phyloP scores from a whole-genome alignment of 1,284 basidiomycete species.

The Agaricales sp. region DNA sequence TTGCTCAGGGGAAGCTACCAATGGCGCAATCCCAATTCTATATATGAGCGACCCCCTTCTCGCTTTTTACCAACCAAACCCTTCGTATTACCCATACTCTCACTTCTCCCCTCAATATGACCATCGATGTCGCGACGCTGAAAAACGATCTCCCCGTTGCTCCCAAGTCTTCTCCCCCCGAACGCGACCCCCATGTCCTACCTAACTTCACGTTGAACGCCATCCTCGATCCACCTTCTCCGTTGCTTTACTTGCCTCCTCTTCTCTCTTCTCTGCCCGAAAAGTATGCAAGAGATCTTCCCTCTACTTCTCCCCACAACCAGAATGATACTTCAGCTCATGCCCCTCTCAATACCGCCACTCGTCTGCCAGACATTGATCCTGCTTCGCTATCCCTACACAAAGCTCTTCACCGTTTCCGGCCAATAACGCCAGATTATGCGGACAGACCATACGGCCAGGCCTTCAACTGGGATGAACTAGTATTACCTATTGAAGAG shows the following conservation, averaged over 20 bases:
- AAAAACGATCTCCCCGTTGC: too few relatives aligned
- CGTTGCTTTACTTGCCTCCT: slow-evolving; percentile 72
- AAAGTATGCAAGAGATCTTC: slow-evolving; percentile 17
- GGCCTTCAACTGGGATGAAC: slow-evolving; percentile 83
- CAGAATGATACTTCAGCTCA: too few relatives aligned
- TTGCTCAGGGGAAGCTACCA: too few relatives aligned
- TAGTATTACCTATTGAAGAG: slow-evolving; percentile 54
- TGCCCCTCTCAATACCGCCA: slow-evolving; percentile 50
- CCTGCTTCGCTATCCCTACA: slow-evolving; percentile 77
- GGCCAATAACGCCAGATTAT: slow-evolving; percentile 51
- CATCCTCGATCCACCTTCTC: slow-evolving; percentile 26
- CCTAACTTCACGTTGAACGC: slow-evolving; percentile 40
- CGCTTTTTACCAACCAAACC: neutral
- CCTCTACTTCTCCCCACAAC: slow-evolving; percentile 17
- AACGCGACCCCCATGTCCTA: slow-evolving; percentile 48
- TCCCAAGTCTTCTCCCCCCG: too few relatives aligned
- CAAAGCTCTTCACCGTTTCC: slow-evolving; percentile 73
- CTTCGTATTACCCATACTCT: too few relatives aligned
- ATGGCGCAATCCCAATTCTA: slow-evolving; percentile 7
- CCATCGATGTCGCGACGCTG: too few relatives aligned
- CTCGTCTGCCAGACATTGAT: slow-evolving; percentile 75
- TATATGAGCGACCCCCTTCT: slow-evolving; percentile 3
- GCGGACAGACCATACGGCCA: slow-evolving; percentile 52
- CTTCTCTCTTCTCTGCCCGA: slow-evolving; percentile 64
- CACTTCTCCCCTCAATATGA: too few relatives aligned